Conservation (phyloP, 352 stramenopile genomes). For the Phytophthora pseudosyringae region DNA sequence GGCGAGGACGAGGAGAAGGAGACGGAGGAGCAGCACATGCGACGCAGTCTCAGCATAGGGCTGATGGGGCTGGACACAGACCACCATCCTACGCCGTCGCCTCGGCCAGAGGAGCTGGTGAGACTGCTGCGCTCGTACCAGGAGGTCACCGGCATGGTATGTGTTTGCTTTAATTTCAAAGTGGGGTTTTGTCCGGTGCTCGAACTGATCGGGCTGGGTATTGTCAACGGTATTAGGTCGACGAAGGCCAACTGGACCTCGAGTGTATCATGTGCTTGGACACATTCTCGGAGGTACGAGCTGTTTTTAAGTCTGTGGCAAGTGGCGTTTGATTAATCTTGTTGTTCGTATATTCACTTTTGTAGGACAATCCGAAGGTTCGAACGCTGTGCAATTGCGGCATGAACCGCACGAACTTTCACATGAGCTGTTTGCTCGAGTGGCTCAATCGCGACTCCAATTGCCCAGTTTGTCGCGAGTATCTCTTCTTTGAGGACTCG, state of each 20-base stretch:
- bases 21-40: conserved; percentile 28
- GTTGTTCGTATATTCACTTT: neutral
- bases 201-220: conserved; percentile 5
- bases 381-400: conserved; percentile 88
- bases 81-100: conserved; percentile 40
- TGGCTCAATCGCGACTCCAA: conserved; percentile 87
- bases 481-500: conserved; percentile 89
- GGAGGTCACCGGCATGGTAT: conserved; percentile 60
- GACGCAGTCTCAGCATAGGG: conserved; percentile 27
- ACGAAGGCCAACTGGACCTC: conserved; percentile 68
- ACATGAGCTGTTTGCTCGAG: conserved; percentile 88
- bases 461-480: conserved; percentile 86
- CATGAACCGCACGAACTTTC: conserved; percentile 91
- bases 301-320: neutral
- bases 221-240: conserved; percentile 39
- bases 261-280: conserved; percentile 92
- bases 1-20: conserved; percentile 34
- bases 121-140: conserved; percentile 75
- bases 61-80: conserved; percentile 37
- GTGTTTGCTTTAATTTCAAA: neutral
- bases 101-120: conserved; percentile 34
- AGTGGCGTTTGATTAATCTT: neutral
- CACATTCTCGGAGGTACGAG: conserved; percentile 57
- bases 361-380: conserved; percentile 77
- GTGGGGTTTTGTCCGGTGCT: conserved; percentile 1